Evolutionary conservation across 768 basidiomycete genomes (phyloP).

Genomic region (Pholiota molesta): DNA sequence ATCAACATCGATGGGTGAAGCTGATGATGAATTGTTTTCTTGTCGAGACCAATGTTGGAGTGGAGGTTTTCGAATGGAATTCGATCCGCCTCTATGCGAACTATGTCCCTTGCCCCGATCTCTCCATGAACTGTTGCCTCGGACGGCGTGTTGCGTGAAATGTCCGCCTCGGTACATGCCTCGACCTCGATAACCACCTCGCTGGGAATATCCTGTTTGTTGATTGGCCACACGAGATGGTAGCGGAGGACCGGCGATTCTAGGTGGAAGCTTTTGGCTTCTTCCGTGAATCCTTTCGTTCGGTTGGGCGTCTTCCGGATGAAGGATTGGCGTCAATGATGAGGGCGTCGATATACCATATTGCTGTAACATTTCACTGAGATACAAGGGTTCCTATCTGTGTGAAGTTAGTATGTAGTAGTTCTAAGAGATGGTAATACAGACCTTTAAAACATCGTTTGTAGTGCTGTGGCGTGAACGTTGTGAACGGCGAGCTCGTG

Average conservation of each 20-base stretch:
- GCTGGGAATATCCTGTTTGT: background rate
- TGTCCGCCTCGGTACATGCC: slow-evolving; percentile 10
- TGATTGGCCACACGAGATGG: background rate
- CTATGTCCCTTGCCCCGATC: slow-evolving; percentile 3
- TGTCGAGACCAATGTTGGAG: background rate
- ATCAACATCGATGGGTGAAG: background rate
- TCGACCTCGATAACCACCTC: slow-evolving; percentile 14
- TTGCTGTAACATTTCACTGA: slow-evolving; percentile 7
- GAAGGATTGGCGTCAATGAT: slow-evolving; percentile 12
- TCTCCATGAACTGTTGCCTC: slow-evolving; percentile 14
- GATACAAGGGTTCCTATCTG: too few relatives aligned
- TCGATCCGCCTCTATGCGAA: background rate
- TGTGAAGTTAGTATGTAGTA: too few relatives aligned
- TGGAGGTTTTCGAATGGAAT: background rate
- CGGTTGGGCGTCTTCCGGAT: slow-evolving; percentile 22
- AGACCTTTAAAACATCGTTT: too few relatives aligned
- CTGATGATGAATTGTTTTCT: background rate
- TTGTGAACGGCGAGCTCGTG: too few relatives aligned
- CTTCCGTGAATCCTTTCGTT: slow-evolving; percentile 17
- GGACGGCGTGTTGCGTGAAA: slow-evolving; percentile 6
- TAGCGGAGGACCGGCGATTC: slow-evolving; percentile 4
- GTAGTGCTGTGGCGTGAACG: too few relatives aligned
- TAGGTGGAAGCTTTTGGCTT: slow-evolving; percentile 13
- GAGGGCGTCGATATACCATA: slow-evolving; percentile 18
- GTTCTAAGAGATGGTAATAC: too few relatives aligned